Evolutionary conservation across 306 rosid genomes (phyloP).

Genomic region (Herpetospermum pedunculosum): DNA sequence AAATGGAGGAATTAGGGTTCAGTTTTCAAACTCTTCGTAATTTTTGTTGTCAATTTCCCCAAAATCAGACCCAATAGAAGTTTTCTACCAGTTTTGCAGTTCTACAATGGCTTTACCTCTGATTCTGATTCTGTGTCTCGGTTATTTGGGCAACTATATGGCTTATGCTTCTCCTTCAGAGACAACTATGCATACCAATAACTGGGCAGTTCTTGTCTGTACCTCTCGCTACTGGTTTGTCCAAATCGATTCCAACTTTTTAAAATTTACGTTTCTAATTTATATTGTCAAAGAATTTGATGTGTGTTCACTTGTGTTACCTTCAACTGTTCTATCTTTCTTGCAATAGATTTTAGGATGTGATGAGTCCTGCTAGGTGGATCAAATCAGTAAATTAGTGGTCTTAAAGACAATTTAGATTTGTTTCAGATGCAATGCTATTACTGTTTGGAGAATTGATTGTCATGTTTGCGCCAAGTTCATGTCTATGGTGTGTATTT

Average conservation of each 20-base stretch:
- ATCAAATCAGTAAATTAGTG: background rate
- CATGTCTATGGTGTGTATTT: background rate
- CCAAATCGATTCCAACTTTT: background rate
- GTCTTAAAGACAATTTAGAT: background rate
- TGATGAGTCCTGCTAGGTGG: background rate
- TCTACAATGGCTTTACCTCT: slow-evolving; percentile 14
- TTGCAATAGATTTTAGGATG: too few relatives aligned
- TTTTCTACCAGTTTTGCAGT: slow-evolving; percentile 5
- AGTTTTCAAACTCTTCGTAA: too few relatives aligned
- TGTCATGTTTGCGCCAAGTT: background rate
- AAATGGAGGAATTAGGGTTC: background rate
- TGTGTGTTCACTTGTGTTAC: background rate
- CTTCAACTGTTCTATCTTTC: background rate
- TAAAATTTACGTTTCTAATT: background rate
- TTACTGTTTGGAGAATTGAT: background rate
- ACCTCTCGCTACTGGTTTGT: slow-evolving; percentile 83
- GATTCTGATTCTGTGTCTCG: slow-evolving; percentile 26
- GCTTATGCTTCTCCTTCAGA: slow-evolving; percentile 38
- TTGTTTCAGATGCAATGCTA: background rate
- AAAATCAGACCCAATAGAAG: background rate
- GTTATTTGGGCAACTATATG: slow-evolving; percentile 14
- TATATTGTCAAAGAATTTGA: background rate
- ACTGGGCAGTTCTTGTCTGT: slow-evolving; percentile 93
- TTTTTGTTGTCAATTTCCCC: too few relatives aligned
- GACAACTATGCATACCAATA: slow-evolving; percentile 69